A percentile compares a stretch with the other conserved stretches of the same genome.
Evolutionary conservation across 1,284 basidiomycete species (phyloP).

Genomic region (Leccinum angustisporum): DNA sequence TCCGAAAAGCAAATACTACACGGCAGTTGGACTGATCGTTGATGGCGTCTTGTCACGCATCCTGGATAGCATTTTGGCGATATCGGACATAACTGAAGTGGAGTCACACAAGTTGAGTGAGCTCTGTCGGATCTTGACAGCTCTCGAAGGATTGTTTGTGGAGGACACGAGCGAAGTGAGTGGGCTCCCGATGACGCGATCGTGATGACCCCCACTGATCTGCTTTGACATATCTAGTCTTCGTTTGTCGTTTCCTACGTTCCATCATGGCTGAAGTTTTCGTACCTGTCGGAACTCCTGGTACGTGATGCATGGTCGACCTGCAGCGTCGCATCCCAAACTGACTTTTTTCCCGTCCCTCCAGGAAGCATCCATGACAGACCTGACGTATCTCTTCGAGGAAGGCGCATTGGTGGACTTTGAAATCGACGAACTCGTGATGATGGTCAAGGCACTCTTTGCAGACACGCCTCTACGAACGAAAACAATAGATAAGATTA

Average conservation of each 20-base stretch:
- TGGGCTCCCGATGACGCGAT: not conserved
- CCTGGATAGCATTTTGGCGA: conserved; percentile 71
- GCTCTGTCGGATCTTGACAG: conserved; percentile 76
- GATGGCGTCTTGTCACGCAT: conserved; percentile 73
- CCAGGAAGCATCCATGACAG: conserved; percentile 89
- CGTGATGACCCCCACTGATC: conserved; percentile 6
- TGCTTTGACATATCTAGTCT: conserved; percentile 40
- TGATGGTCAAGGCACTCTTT: conserved; percentile 85
- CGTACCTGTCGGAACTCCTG: conserved; percentile 87
- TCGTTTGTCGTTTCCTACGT: conserved; percentile 75
- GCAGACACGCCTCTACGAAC: conserved; percentile 84
- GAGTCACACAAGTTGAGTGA: conserved; percentile 86
- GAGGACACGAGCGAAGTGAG: conserved; percentile 60
- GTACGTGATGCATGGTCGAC: conserved; percentile 45
- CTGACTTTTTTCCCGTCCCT: conserved; percentile 8
- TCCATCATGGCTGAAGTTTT: conserved; percentile 93
- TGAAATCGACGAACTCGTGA: conserved; percentile 77
- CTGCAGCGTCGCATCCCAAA: not conserved
- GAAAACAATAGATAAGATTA: conserved; percentile 74
- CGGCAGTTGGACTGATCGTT: conserved; percentile 72
- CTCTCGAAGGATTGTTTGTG: conserved; percentile 79
- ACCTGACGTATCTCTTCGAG: conserved; percentile 92
- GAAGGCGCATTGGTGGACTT: conserved; percentile 92
- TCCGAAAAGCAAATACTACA: conserved; percentile 64
- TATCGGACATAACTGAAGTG: conserved; percentile 88